These are phyloP conservation scores for Gossypium herbaceum DNA, from an alignment of 345 rosid genomes.

Conservation along the genomic window DNA sequence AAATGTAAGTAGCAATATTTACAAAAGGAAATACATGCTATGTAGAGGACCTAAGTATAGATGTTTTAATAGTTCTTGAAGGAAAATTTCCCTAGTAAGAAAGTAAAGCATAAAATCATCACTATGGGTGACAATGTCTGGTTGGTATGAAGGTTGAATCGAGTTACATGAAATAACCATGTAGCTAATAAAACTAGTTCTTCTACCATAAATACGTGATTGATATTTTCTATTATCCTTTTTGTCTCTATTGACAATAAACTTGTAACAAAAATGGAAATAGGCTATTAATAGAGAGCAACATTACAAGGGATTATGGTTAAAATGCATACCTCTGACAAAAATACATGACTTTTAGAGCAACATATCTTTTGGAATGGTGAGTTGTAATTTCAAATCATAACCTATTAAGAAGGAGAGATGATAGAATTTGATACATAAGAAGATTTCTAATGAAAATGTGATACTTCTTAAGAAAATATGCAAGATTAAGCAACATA, in stretches of 20 bases:
- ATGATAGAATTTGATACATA: not conserved
- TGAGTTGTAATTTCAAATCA: conserved; percentile 26
- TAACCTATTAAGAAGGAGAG: conserved; percentile 14
- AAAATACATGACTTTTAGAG: conserved; percentile 82
- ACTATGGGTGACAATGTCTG: not conserved
- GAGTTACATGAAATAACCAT: not conserved
- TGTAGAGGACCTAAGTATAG: not conserved
- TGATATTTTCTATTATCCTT: conserved; percentile 7
- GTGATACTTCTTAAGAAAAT: not conserved
- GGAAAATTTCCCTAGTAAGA: not conserved
- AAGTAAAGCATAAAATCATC: not conserved
- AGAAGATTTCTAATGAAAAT: not conserved
- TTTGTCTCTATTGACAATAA: not conserved
- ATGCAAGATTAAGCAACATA: not conserved
- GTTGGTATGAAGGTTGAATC: conserved; percentile 4
- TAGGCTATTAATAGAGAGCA: not conserved
- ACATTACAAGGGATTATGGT: not conserved
- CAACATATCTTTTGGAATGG: conserved; percentile 57
- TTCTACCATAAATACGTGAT: not conserved
- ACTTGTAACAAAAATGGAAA: not conserved
- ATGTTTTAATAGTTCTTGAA: not conserved
- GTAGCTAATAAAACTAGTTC: not conserved
- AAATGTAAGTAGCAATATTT: not conserved
- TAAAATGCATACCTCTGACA: conserved; percentile 62
- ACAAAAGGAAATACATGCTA: not conserved